phyloP scores from a whole-genome alignment of 495 filamentous ascomycete genomes.

The Daldinia childiae region DNA sequence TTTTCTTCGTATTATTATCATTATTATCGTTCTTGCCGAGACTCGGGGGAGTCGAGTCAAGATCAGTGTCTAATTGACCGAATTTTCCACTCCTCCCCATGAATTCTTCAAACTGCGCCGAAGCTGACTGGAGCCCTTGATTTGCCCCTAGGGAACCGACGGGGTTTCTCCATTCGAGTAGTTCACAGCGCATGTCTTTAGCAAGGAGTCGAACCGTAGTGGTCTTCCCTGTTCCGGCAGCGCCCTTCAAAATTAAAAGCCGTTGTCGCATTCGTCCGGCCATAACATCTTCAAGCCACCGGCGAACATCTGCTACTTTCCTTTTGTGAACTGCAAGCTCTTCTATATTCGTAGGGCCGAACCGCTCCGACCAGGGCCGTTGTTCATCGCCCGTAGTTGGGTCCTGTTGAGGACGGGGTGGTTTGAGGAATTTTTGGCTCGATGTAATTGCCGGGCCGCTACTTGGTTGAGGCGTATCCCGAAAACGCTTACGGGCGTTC shows the following conservation, averaged over 20 bases:
- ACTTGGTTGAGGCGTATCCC: constrained; percentile 34
- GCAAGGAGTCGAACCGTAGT: constrained; percentile 82
- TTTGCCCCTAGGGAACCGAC: constrained; percentile 63
- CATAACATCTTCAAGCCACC: constrained; percentile 81
- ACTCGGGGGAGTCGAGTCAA: constrained; percentile 45
- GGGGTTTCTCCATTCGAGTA: constrained; percentile 94
- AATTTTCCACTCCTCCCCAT: constrained; percentile 80
- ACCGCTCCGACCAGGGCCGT: constrained; percentile 89
- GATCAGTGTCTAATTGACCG: constrained; percentile 73
- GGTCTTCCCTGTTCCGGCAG: constrained; percentile 94
- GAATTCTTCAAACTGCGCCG: constrained; percentile 90
- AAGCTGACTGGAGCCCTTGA: constrained; percentile 69
- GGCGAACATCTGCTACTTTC: constrained; percentile 86
- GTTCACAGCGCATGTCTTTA: constrained; percentile 71
- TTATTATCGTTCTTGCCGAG: constrained; percentile 13
- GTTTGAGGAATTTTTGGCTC: constrained; percentile 55
- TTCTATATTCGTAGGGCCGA: constrained; percentile 73
- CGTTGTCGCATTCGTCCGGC: constrained; percentile 69
- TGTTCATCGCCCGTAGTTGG: constrained; percentile 49
- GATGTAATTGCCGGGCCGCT: constrained; percentile 19
- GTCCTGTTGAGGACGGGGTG: constrained; percentile 25
- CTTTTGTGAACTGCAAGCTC: constrained; percentile 92
- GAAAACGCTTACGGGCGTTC: constrained; percentile 57
- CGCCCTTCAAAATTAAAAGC: constrained; percentile 84
- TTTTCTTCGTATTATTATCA: constrained; percentile 46